These are phyloP conservation scores for Beauveria asiatica DNA, from an alignment of 2,329 filamentous ascomycete species.

Conservation along the genomic window DNA sequence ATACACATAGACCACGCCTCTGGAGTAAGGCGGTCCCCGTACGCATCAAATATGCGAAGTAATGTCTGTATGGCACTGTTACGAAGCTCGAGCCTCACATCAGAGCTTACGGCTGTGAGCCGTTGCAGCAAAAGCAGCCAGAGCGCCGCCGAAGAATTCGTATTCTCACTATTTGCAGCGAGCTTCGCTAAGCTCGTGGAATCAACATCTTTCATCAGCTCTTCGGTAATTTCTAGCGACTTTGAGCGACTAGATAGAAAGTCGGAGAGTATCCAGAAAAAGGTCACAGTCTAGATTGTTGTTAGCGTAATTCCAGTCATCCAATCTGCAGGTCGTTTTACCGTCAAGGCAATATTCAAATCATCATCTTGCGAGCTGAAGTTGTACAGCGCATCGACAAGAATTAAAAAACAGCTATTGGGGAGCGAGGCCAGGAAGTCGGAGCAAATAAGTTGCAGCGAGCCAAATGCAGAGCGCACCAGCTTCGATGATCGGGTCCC, in stretches of 20 bases:
- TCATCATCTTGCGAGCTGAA: slow-evolving; percentile 89
- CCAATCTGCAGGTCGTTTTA: slow-evolving; percentile 29
- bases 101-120: slow-evolving; percentile 61
- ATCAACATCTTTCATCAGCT: slow-evolving; percentile 44
- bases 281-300: slow-evolving; percentile 64
- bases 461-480: slow-evolving; percentile 79
- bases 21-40: slow-evolving; percentile 69
- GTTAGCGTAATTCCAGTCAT: slow-evolving; percentile 13
- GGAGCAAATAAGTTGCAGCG: slow-evolving; percentile 85
- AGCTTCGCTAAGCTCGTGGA: slow-evolving; percentile 44
- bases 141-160: slow-evolving; percentile 59
- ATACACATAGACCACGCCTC: slow-evolving; percentile 80
- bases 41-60: slow-evolving; percentile 84
- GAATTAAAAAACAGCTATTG: slow-evolving; percentile 61
- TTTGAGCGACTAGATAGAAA: slow-evolving; percentile 59
- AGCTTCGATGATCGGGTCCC: slow-evolving; percentile 60
- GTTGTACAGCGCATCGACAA: slow-evolving; percentile 80
- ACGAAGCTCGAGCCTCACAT: slow-evolving; percentile 65
- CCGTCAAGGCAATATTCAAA: slow-evolving; percentile 88
- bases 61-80: slow-evolving; percentile 89
- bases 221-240: slow-evolving; percentile 48
- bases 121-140: slow-evolving; percentile 72
- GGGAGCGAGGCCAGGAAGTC: slow-evolving; percentile 76
- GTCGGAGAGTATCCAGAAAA: slow-evolving; percentile 93
- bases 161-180: slow-evolving; percentile 49